Evolutionary conservation across 169 alveolate species (phyloP).

Genomic region (Plasmodium sp.): DNA sequence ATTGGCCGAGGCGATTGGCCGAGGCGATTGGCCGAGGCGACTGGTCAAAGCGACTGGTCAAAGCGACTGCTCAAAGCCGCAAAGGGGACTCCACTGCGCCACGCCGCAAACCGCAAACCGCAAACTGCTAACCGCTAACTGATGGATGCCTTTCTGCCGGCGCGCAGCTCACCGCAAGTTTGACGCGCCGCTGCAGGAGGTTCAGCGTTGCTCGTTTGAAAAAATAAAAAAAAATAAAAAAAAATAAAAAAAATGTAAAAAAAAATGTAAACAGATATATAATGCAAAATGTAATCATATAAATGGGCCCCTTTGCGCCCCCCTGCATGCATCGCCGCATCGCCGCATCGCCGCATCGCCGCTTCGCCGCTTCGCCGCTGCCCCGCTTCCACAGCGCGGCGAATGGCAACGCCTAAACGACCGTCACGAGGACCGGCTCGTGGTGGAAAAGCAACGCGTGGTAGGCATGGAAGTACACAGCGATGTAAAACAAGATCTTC

Average conservation of each 20-base stretch:
- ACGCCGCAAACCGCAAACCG: neutral
- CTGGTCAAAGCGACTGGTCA: too few relatives aligned
- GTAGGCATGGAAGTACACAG: constrained; percentile 34
- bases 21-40: too few relatives aligned
- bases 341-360: too few relatives aligned
- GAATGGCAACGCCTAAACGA: constrained; percentile 8
- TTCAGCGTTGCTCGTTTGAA: neutral
- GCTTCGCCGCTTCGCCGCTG: neutral
- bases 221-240: neutral
- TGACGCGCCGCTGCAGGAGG: neutral
- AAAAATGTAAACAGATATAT: neutral
- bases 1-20: too few relatives aligned
- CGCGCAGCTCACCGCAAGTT: neutral
- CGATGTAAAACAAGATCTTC: constrained; percentile 50
- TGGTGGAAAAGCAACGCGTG: constrained; percentile 62
- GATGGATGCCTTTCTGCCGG: neutral
- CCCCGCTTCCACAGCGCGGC: neutral
- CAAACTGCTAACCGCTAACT: too few relatives aligned
- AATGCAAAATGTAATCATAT: neutral
- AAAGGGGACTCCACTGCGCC: too few relatives aligned
- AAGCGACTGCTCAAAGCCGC: too few relatives aligned
- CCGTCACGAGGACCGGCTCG: constrained; percentile 55
- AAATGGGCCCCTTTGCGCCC: neutral
- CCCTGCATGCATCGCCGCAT: neutral
- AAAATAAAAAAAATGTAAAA: neutral